Conservation (phyloP, 2,329 filamentous ascomycete genomes). For the Exophiala sideris region DNA sequence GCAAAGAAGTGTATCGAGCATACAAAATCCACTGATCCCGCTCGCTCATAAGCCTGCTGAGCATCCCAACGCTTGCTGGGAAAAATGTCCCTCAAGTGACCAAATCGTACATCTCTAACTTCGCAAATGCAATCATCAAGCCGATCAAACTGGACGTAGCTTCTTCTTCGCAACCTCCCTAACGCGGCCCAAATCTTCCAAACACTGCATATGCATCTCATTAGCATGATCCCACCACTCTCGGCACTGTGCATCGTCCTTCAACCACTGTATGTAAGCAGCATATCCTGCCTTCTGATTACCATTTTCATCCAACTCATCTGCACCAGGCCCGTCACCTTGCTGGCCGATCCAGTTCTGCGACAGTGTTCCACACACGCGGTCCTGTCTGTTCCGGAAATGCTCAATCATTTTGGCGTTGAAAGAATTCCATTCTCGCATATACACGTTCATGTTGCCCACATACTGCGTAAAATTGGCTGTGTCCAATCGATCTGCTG, state of each 20-base stretch:
- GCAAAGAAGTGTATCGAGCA: no score
- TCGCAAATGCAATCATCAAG: not conserved
- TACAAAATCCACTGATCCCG: no score
- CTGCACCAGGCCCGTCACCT: constrained; percentile 35
- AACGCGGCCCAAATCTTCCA: constrained; percentile 40
- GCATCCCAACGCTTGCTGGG: no score
- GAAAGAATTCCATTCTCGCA: constrained; percentile 55
- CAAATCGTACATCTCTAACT: not conserved
- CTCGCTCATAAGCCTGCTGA: no score
- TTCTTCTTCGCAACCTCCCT: constrained; percentile 27
- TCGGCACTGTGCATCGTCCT: constrained; percentile 45
- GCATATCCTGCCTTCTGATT: constrained; percentile 40
- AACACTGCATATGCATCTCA: constrained; percentile 43
- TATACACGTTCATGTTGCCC: constrained; percentile 53
- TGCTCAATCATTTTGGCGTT: constrained; percentile 55
- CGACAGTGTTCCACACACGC: constrained; percentile 43
- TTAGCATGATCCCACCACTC: constrained; percentile 48
- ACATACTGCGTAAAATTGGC: constrained; percentile 52
- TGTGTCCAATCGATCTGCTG: constrained; percentile 39
- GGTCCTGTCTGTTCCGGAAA: constrained; percentile 52
- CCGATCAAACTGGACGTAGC: constrained; percentile 6
- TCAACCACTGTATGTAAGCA: constrained; percentile 44
- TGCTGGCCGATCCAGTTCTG: constrained; percentile 52
- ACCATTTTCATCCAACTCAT: constrained; percentile 7
- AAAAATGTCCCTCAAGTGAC: no score